Conservation (phyloP, 805 yeast genomes). For the Spathaspora boniae region DNA sequence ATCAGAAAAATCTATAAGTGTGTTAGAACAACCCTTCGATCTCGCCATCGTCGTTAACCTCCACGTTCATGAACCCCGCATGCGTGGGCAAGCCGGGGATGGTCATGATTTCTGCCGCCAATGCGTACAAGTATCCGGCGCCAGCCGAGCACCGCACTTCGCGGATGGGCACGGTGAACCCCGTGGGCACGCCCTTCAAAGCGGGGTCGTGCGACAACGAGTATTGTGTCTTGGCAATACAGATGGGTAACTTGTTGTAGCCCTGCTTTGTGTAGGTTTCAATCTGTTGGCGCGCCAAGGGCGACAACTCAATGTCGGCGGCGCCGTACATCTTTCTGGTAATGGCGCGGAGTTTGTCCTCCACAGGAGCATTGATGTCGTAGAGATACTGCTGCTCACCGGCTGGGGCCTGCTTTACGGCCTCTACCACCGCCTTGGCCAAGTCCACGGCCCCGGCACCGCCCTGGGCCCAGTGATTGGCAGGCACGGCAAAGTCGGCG, state of each 20-base stretch:
- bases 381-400: slow-evolving; percentile 55
- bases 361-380: slow-evolving; percentile 67
- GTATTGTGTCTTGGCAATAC: slow-evolving; percentile 97
- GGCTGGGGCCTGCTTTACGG: slow-evolving; percentile 42
- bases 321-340: slow-evolving; percentile 95
- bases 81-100: slow-evolving; percentile 96
- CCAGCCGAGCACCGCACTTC: slow-evolving; percentile 94
- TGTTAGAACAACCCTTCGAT: slow-evolving; percentile 83
- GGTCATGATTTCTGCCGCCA: slow-evolving; percentile 96
- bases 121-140: slow-evolving; percentile 94
- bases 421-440: slow-evolving; percentile 79
- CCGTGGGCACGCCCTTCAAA: slow-evolving; percentile 92
- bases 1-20: not conserved
- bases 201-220: slow-evolving; percentile 91
- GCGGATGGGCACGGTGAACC: slow-evolving; percentile 89
- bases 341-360: slow-evolving; percentile 72
- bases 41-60: slow-evolving; percentile 84
- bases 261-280: slow-evolving; percentile 84
- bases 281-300: slow-evolving; percentile 76
- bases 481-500: slow-evolving; percentile 84
- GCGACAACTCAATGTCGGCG: slow-evolving; percentile 72
- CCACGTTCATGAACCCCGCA: slow-evolving; percentile 96
- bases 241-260: slow-evolving; percentile 84
- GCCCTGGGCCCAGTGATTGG: slow-evolving; percentile 96
- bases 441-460: slow-evolving; percentile 84